Evolutionary conservation across 164 flowering plant genomes (phyloP), one percentile per base, ranked within the genome.

Genomic region (Pachysandra terminalis): DNA sequence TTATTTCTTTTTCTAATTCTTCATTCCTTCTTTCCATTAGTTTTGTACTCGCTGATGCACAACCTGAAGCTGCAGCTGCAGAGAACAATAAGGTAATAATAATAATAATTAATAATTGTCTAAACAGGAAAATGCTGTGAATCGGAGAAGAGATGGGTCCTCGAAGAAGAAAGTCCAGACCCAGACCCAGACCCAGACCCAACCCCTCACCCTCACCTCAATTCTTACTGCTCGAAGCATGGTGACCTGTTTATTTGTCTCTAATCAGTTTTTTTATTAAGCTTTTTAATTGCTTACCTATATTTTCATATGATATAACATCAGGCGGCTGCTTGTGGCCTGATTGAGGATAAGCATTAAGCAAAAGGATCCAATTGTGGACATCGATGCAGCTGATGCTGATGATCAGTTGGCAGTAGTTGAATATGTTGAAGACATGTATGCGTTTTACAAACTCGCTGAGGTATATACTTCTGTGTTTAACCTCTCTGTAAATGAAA

Each of bases 211-310:
- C n/a, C 90, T 57, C n/a, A n/a, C n/a, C n/a, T n/a, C n/a, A n/a
- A n/a, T n/a, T n/a, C n/a, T n/a, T n/a, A n/a, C n/a, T n/a, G 97
- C 97, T 48, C 63, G 98, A 73, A 95, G 99, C 96, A 89, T 92
- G 89, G 90, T 90, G 1, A 10, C 17, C 15, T 12, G 28, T 25
- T 1, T 55, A 53, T 3, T 9, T n/a, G 10, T 0, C 1, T n/a
- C 13, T 27, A 15, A 24, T n/a, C 16, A 9, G 14, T n/a, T n/a
- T n/a, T 41, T 17, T 32, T 17, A 13, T 4, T 61, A 10, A 8
- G 28, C 8, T 5, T 27, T 1, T 62, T 17, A n/a, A n/a, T 56
- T n/a, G 49, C 51, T 24, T 23, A n/a, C n/a, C n/a, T n/a, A 49
- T 55, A 17, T 55, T 24, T 35, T 5, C 5, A n/a, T 49, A 26